Evolutionary conservation across 805 yeast genomes (phyloP).

Genomic region (Sugiyamaella mastotermitis): DNA sequence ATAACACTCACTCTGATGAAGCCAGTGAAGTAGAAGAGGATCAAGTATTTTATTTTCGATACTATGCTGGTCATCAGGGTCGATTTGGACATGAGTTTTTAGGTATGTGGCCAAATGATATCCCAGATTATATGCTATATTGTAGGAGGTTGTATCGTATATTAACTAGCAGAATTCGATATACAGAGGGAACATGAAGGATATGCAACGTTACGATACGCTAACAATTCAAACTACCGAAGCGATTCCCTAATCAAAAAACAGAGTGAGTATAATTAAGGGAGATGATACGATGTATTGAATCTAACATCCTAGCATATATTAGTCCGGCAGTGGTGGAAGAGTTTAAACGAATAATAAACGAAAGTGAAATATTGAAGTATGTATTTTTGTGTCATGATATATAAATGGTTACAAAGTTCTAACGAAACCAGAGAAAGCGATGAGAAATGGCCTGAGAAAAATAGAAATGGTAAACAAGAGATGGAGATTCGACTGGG

Average conservation of each 20-base stretch:
- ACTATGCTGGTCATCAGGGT: slow-evolving; percentile 41
- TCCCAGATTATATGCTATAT: background rate
- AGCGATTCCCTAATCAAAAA: slow-evolving; percentile 38
- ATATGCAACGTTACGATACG: slow-evolving; percentile 33
- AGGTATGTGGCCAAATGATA: slow-evolving; percentile 21
- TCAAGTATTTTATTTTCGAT: slow-evolving; percentile 36
- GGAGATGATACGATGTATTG: too few relatives aligned
- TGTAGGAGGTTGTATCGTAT: background rate
- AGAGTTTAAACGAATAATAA: slow-evolving; percentile 32
- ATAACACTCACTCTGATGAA: background rate
- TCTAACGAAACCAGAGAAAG: slow-evolving; percentile 27
- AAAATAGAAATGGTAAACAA: slow-evolving; percentile 37
- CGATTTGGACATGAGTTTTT: slow-evolving; percentile 42
- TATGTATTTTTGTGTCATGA: slow-evolving; percentile 11
- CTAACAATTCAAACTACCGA: slow-evolving; percentile 43
- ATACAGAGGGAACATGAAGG: slow-evolving; percentile 28
- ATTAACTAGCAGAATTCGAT: slow-evolving; percentile 35
- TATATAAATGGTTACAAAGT: background rate
- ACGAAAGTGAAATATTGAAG: slow-evolving; percentile 36
- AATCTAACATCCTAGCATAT: too few relatives aligned
- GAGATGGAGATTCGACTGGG: slow-evolving; percentile 37
- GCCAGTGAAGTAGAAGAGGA: background rate
- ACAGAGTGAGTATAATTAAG: too few relatives aligned
- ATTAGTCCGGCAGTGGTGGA: slow-evolving; percentile 32
- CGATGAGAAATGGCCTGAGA: slow-evolving; percentile 38